Conservation (phyloP, 805 yeast genomes). For the Sugiyamaella chiloensis region DNA sequence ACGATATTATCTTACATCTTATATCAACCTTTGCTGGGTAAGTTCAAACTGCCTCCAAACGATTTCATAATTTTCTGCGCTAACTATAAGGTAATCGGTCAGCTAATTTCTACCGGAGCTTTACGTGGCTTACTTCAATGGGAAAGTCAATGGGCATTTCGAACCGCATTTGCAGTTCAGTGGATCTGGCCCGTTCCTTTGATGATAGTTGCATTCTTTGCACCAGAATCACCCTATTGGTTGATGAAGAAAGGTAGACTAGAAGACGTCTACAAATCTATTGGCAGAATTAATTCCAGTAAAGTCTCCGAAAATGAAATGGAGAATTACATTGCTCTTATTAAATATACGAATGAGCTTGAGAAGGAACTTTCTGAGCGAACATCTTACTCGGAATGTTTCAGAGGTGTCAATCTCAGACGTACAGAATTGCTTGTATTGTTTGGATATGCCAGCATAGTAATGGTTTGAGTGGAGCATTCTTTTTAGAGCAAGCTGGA, state of each 20-base stretch:
- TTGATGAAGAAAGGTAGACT: constrained; percentile 40
- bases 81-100: constrained; percentile 51
- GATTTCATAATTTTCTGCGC: too few relatives aligned
- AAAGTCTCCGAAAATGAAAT: constrained; percentile 19
- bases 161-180: constrained; percentile 54
- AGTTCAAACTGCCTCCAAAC: too few relatives aligned
- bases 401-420: constrained; percentile 44
- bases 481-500: constrained; percentile 46
- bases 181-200: constrained; percentile 58
- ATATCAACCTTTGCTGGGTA: constrained; percentile 51
- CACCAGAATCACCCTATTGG: constrained; percentile 56
- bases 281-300: constrained; percentile 35
- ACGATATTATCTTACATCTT: constrained; percentile 47
- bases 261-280: constrained; percentile 41
- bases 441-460: constrained; percentile 46
- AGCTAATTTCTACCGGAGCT: constrained; percentile 51
- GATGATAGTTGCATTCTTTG: constrained; percentile 37
- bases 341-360: constrained; percentile 42
- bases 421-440: constrained; percentile 50
- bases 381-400: constrained; percentile 38
- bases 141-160: constrained; percentile 39
- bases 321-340: constrained; percentile 25
- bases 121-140: constrained; percentile 35
- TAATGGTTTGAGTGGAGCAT: constrained; percentile 29
- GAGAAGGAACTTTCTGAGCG: constrained; percentile 20